A percentile compares a stretch with the other conserved stretches of the same genome.
phyloP scores from a whole-genome alignment of 441 rosid species.

The Pelargonium myrrhifolium region DNA sequence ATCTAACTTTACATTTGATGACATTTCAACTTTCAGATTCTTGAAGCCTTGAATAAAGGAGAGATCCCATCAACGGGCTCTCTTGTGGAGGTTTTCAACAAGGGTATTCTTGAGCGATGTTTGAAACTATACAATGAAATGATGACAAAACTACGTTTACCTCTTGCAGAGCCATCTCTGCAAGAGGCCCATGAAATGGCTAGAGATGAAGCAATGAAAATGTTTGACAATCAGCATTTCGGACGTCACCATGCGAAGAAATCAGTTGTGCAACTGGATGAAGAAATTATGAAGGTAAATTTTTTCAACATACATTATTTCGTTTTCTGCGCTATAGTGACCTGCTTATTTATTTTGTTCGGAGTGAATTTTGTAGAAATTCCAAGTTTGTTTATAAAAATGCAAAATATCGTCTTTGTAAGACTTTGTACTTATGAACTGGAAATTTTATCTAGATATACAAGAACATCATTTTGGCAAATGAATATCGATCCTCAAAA shows the following conservation, averaged over 20 bases:
- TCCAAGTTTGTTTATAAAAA: background rate
- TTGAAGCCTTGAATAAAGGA: slow-evolving; percentile 94
- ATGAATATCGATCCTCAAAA: slow-evolving; percentile 76
- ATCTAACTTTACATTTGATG: slow-evolving; percentile 7
- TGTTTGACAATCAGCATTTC: slow-evolving; percentile 85
- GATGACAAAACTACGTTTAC: slow-evolving; percentile 58
- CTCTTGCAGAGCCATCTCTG: slow-evolving; percentile 56
- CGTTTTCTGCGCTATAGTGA: background rate
- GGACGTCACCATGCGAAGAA: slow-evolving; percentile 89
- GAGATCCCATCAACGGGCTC: slow-evolving; percentile 99
- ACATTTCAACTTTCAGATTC: slow-evolving; percentile 53
- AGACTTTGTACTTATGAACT: slow-evolving; percentile 11
- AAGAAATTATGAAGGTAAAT: slow-evolving; percentile 66
- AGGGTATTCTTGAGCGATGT: slow-evolving; percentile 80
- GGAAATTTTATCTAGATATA: slow-evolving; percentile 45
- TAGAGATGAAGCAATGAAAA: slow-evolving; percentile 47
- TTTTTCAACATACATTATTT: background rate
- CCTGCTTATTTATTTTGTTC: background rate
- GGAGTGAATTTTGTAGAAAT: background rate
- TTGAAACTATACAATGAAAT: slow-evolving; percentile 63
- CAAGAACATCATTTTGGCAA: slow-evolving; percentile 59
- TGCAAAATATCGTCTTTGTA: background rate
- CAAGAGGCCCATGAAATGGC: slow-evolving; percentile 57
- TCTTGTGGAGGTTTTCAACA: slow-evolving; percentile 91
- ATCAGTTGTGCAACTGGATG: slow-evolving; percentile 69